Percentiles rank a stretch among this genome's conserved stretches.
Conservation (phyloP, 176 grass and related monocot species). For the Hsuehochloa calcarea region DNA sequence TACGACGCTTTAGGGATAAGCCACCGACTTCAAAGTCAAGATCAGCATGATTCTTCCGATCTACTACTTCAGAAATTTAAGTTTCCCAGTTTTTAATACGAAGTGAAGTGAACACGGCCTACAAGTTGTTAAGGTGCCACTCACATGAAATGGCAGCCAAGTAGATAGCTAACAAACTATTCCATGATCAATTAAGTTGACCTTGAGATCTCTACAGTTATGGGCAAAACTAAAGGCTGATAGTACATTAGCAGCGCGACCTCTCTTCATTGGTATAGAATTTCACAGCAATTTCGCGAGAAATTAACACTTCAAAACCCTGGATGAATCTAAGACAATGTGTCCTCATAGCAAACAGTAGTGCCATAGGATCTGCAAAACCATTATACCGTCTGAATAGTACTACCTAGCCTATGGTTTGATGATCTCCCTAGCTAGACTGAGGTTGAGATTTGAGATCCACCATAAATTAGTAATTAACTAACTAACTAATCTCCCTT, state of each 20-base stretch:
- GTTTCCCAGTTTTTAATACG: not conserved
- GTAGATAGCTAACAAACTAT: not conserved
- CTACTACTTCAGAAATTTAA: constrained; percentile 1
- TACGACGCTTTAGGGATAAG: not conserved
- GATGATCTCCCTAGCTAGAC: not conserved
- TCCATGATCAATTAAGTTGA: not conserved
- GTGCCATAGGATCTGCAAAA: not conserved
- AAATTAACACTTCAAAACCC: not conserved
- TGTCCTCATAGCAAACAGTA: not conserved
- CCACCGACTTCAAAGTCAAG: constrained; percentile 39
- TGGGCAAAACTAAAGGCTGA: not conserved
- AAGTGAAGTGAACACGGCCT: not conserved
- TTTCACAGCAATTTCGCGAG: not conserved
- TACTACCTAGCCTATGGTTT: not conserved
- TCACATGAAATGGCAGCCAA: constrained; percentile 9
- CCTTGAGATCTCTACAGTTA: not conserved
- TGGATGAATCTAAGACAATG: not conserved
- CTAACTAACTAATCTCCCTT: not conserved
- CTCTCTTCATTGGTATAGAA: not conserved
- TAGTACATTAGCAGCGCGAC: not conserved
- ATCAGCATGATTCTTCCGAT: constrained; percentile 32
- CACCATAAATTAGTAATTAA: not conserved
- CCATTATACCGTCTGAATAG: not conserved
- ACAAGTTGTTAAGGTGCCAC: constrained; percentile 12
- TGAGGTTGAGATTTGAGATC: not conserved